phyloP scores from a whole-genome alignment of 768 basidiomycete genomes.

The Favolaschia claudopus region DNA sequence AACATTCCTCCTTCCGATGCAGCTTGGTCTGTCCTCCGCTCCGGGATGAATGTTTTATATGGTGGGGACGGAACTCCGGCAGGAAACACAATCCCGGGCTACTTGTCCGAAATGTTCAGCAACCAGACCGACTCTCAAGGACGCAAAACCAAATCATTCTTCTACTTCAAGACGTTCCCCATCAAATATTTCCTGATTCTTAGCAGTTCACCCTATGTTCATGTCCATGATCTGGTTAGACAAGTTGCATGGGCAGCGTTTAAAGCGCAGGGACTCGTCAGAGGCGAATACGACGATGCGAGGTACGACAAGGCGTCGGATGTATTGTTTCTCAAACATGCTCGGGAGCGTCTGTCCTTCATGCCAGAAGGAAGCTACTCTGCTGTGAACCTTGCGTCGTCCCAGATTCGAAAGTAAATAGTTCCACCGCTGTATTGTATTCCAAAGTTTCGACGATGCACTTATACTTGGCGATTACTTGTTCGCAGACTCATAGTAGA shows the following conservation, averaged over 20 bases:
- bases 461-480: no score
- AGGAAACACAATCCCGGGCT: background rate
- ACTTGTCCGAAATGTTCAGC: constrained; percentile 20
- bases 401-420: no score
- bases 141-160: constrained; percentile 27
- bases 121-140: background rate
- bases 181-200: constrained; percentile 42
- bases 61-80: constrained; percentile 5
- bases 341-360: constrained; percentile 9
- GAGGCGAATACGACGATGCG: constrained; percentile 43
- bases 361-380: constrained; percentile 1
- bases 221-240: constrained; percentile 19
- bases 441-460: no score
- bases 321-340: constrained; percentile 52
- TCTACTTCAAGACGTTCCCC: constrained; percentile 38
- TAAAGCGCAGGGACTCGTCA: constrained; percentile 33
- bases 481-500: no score
- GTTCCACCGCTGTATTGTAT: no score
- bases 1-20: background rate
- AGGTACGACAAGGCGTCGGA: constrained; percentile 64
- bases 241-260: constrained; percentile 41
- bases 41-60: constrained; percentile 32
- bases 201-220: constrained; percentile 25
- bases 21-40: constrained; percentile 24
- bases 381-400: constrained; percentile 5